These are phyloP conservation scores for Xerocomellus amylosporus DNA, from an alignment of 768 basidiomycete species.

Conservation along the genomic window DNA sequence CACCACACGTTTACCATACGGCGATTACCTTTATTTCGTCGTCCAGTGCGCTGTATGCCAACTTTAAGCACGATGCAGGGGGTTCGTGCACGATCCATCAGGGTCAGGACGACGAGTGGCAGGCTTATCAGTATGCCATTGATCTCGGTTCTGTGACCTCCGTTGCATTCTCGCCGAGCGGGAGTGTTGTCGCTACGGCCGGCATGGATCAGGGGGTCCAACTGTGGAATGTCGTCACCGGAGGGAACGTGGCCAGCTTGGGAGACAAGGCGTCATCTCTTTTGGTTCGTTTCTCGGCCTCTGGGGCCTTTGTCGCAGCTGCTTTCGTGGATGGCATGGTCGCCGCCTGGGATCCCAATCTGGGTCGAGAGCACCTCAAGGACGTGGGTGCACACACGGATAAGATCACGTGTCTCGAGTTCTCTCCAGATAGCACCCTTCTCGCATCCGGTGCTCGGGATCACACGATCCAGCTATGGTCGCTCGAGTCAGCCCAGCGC, in stretches of 20 bases:
- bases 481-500: slow-evolving; percentile 2
- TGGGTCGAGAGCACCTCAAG: slow-evolving; percentile 11
- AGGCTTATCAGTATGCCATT: slow-evolving; percentile 5
- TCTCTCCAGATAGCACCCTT: slow-evolving; percentile 2
- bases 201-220: slow-evolving; percentile 11
- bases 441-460: slow-evolving; percentile 15
- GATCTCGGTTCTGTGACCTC: slow-evolving; percentile 5
- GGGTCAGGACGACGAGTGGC: slow-evolving; percentile 1
- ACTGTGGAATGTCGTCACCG: slow-evolving; percentile 15
- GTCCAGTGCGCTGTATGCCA: slow-evolving; percentile 6
- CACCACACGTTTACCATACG: slow-evolving; percentile 13
- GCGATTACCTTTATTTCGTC: slow-evolving; percentile 9
- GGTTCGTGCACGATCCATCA: neutral
- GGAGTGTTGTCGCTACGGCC: slow-evolving; percentile 9
- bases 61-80: slow-evolving; percentile 12
- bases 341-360: slow-evolving; percentile 12
- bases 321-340: slow-evolving; percentile 7
- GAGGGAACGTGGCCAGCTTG: slow-evolving; percentile 11
- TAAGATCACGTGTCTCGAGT: slow-evolving; percentile 10
- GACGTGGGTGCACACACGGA: slow-evolving; percentile 3
- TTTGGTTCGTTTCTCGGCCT: slow-evolving; percentile 9
- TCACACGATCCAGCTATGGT: slow-evolving; percentile 17
- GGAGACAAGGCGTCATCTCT: slow-evolving; percentile 7
- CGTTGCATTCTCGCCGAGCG: slow-evolving; percentile 13
- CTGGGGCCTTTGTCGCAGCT: slow-evolving; percentile 11